Conservation (phyloP, 1,284 basidiomycete species). For the Malassezia nana region DNA sequence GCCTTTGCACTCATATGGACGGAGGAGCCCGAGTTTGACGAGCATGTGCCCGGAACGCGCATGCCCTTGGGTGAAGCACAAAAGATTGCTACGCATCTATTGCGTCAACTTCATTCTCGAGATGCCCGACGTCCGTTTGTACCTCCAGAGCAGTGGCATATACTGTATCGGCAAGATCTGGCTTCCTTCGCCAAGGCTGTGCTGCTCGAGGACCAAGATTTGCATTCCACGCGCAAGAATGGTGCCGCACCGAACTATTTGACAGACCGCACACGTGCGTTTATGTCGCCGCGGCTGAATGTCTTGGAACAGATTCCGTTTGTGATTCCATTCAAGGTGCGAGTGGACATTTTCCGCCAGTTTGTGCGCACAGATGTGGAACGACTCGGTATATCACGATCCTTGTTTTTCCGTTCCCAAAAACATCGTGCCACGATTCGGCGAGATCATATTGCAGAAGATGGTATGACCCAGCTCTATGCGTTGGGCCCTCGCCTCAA, state of each 20-base stretch:
- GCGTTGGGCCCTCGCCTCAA: constrained; percentile 64
- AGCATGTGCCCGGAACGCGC: constrained; percentile 27
- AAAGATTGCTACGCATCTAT: constrained; percentile 26
- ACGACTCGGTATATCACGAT: constrained; percentile 14
- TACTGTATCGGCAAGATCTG: constrained; percentile 62
- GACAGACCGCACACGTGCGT: constrained; percentile 60
- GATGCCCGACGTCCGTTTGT: constrained; percentile 29
- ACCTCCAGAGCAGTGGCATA: constrained; percentile 67
- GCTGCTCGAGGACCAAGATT: constrained; percentile 50
- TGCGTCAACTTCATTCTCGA: constrained; percentile 43
- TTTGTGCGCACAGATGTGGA: constrained; percentile 30
- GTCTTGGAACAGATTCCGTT: constrained; percentile 94
- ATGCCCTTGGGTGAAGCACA: constrained; percentile 23
- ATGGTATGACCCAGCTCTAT: constrained; percentile 66
- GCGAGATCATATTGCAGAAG: constrained; percentile 67
- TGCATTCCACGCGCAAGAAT: constrained; percentile 6
- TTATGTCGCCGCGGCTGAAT: constrained; percentile 71
- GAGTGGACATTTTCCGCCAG: constrained; percentile 68
- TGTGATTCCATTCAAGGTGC: constrained; percentile 81
- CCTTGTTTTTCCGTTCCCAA: constrained; percentile 17
- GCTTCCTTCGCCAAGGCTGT: constrained; percentile 81
- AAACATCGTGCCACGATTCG: constrained; percentile 57
- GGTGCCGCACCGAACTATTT: too few relatives aligned
- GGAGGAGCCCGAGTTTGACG: background rate
- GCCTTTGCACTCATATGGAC: constrained; percentile 69